Evolutionary conservation across 2,329 filamentous ascomycete species (phyloP).

Genomic region (Neofusicoccum ribis): DNA sequence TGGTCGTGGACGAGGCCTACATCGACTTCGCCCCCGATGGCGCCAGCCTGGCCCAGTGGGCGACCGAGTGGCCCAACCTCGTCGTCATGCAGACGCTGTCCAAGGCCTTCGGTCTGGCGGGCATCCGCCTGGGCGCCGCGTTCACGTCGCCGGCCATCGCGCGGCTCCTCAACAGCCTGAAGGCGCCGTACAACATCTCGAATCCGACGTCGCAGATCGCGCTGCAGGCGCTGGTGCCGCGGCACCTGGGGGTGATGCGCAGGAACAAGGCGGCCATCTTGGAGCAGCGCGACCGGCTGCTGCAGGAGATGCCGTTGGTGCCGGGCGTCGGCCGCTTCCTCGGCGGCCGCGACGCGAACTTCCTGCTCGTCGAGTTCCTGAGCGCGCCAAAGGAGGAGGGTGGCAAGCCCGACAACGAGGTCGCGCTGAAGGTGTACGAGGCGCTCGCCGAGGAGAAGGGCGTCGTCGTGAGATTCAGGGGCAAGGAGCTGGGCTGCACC

Average conservation of each 20-base stretch:
- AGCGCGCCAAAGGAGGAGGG: slow-evolving; percentile 55
- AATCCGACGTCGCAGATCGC: slow-evolving; percentile 84
- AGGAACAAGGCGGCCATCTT: slow-evolving; percentile 69
- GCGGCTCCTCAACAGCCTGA: slow-evolving; percentile 80
- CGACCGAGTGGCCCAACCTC: slow-evolving; percentile 88
- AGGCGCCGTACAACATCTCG: slow-evolving; percentile 94
- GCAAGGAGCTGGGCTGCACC: slow-evolving; percentile 85
- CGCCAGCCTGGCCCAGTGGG: slow-evolving; percentile 86
- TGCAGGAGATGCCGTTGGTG: slow-evolving; percentile 71
- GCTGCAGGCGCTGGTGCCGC: slow-evolving; percentile 65
- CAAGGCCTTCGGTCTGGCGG: slow-evolving; percentile 94
- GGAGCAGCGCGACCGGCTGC: slow-evolving; percentile 72
- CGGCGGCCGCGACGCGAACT: slow-evolving; percentile 82
- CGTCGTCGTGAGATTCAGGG: slow-evolving; percentile 90
- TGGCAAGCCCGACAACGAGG: slow-evolving; percentile 75
- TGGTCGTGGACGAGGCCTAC: slow-evolving; percentile 94
- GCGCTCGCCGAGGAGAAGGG: slow-evolving; percentile 75
- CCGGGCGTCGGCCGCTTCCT: slow-evolving; percentile 77
- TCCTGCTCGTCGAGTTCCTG: slow-evolving; percentile 86
- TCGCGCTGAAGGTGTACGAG: slow-evolving; percentile 80
- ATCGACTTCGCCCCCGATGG: slow-evolving; percentile 85
- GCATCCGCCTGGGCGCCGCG: slow-evolving; percentile 84
- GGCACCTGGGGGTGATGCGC: slow-evolving; percentile 73
- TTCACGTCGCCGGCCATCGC: slow-evolving; percentile 78
- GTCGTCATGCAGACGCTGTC: slow-evolving; percentile 98